These are phyloP conservation scores for Flaveria floridana DNA, from an alignment of 140 eudicot species.

Conservation along the genomic window DNA sequence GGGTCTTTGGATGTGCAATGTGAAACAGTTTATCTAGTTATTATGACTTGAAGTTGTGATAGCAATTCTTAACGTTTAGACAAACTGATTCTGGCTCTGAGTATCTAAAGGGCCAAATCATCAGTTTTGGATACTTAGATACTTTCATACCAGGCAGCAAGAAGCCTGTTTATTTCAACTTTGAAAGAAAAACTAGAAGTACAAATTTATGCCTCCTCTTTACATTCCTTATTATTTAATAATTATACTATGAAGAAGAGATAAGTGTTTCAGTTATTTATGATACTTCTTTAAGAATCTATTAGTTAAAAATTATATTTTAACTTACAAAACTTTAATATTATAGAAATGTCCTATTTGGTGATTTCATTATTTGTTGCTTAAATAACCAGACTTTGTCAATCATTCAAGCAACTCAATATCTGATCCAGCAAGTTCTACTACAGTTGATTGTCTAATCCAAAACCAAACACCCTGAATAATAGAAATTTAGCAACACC, in stretches of 20 bases:
- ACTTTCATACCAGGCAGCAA: conserved; percentile 1
- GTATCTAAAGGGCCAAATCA: background rate
- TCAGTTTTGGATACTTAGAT: background rate
- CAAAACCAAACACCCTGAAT: background rate
- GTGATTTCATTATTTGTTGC: background rate
- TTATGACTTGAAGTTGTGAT: background rate
- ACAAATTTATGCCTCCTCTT: background rate
- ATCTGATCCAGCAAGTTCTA: background rate
- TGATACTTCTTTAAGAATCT: background rate
- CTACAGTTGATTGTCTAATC: background rate
- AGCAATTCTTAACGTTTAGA: background rate
- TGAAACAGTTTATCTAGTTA: background rate
- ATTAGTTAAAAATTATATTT: background rate
- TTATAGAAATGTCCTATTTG: background rate
- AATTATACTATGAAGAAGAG: background rate
- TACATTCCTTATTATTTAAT: background rate
- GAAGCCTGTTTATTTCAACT: background rate
- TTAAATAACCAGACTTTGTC: background rate
- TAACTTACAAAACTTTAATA: background rate
- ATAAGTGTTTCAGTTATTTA: background rate
- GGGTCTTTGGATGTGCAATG: background rate
- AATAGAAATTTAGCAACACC: conserved; percentile 6
- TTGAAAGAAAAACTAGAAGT: background rate
- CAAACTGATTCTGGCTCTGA: background rate
- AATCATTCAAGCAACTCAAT: background rate